Conservation (phyloP, 768 basidiomycete genomes). For the Strobilomyces confusus region DNA sequence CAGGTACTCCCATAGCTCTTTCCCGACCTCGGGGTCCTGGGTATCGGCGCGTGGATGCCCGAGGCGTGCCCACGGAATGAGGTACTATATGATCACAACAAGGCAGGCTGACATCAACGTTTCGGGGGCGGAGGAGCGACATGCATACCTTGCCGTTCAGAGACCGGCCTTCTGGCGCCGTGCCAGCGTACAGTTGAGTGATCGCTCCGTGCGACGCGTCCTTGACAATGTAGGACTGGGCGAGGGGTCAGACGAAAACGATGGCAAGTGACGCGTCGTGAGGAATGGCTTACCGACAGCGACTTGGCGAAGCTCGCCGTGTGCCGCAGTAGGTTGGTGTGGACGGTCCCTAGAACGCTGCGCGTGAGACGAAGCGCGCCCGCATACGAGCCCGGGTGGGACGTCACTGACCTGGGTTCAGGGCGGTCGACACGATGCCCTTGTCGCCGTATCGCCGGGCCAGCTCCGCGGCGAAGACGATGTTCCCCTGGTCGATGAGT, state of each 20-base stretch:
- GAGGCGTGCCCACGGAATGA: slow-evolving; percentile 45
- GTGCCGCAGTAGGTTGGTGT: slow-evolving; percentile 25
- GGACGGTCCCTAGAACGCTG: slow-evolving; percentile 9
- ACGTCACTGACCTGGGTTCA: slow-evolving; percentile 40
- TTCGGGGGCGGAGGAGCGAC: background rate
- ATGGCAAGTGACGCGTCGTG: background rate
- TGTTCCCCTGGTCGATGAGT: no score
- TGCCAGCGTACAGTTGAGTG: slow-evolving; percentile 50
- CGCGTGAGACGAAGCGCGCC: no score
- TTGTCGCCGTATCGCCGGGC: slow-evolving; percentile 38
- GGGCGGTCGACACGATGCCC: slow-evolving; percentile 41
- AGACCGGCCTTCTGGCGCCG: slow-evolving; percentile 35
- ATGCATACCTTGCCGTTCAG: slow-evolving; percentile 43
- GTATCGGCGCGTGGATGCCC: slow-evolving; percentile 30
- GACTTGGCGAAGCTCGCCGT: background rate
- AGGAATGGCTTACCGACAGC: slow-evolving; percentile 8
- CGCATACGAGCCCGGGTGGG: no score
- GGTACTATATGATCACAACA: slow-evolving; percentile 32
- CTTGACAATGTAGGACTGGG: slow-evolving; percentile 24
- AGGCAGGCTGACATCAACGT: background rate
- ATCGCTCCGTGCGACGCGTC: slow-evolving; percentile 40
- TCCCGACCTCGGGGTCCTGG: slow-evolving; percentile 33
- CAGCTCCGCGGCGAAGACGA: slow-evolving; percentile 42
- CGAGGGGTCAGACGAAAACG: no score
- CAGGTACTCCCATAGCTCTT: slow-evolving; percentile 43